These are phyloP conservation scores for Ustilago esculenta DNA, from an alignment of 1,284 basidiomycete genomes.

Conservation along the genomic window DNA sequence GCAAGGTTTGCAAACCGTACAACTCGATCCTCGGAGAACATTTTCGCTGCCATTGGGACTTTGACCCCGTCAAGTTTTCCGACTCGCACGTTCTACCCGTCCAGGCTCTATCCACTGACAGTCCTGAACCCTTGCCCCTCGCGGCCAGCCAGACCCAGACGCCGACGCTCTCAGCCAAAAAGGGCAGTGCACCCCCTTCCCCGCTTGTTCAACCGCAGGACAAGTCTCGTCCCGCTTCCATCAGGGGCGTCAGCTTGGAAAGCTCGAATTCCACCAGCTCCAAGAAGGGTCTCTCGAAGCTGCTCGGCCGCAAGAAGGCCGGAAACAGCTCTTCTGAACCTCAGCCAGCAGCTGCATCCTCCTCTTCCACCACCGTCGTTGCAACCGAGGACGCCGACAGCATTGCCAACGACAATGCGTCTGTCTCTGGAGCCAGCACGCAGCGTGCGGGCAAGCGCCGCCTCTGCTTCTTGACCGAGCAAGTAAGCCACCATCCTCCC, in stretches of 20 bases:
- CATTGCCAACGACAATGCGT: constrained; percentile 24
- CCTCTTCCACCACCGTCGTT: constrained; percentile 2
- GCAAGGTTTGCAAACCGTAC: constrained; percentile 93
- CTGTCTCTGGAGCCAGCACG: constrained; percentile 29
- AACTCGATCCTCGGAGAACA: constrained; percentile 64
- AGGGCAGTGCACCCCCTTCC: constrained; percentile 35
- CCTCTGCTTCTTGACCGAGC: constrained; percentile 62
- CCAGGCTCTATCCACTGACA: constrained; percentile 27
- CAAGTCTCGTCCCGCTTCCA: constrained; percentile 34
- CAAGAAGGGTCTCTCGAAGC: constrained; percentile 49
- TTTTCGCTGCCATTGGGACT: constrained; percentile 65
- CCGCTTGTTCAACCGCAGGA: constrained; percentile 37
- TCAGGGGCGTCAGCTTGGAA: constrained; percentile 28
- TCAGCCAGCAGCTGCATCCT: constrained; percentile 6
- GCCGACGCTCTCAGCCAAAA: constrained; percentile 29
- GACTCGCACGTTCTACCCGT: constrained; percentile 51
- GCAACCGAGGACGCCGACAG: constrained; percentile 18
- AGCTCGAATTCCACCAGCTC: constrained; percentile 16
- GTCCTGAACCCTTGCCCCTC: constrained; percentile 35
- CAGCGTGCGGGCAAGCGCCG: constrained; percentile 27
- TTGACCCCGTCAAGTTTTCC: constrained; percentile 41
- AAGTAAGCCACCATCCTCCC: constrained; percentile 93
- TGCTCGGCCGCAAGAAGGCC: constrained; percentile 46
- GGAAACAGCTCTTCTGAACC: constrained; percentile 19
- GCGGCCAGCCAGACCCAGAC: constrained; percentile 19